Conservation (phyloP, 345 rosid genomes). For the Pseudoturritis turrita region DNA sequence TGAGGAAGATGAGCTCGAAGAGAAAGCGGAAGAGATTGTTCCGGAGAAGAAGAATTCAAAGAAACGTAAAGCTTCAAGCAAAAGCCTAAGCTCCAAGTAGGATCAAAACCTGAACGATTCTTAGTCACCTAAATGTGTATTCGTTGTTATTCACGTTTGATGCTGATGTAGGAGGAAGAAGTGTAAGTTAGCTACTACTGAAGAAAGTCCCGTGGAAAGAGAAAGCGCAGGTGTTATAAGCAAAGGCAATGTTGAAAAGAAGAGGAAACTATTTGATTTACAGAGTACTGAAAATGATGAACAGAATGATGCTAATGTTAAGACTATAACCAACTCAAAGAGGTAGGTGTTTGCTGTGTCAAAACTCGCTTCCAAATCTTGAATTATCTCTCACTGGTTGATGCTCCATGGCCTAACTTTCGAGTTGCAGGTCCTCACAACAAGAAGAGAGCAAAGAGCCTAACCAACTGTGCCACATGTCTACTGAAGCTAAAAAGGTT, state of each 20-base stretch:
- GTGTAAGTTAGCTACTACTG: conserved; percentile 41
- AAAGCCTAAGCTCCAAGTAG: conserved; percentile 60
- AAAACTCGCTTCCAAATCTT: neutral
- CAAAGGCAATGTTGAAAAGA: conserved; percentile 33
- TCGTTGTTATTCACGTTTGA: neutral
- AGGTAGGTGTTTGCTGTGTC: conserved; percentile 41
- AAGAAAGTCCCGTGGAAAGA: conserved; percentile 32
- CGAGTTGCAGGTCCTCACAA: conserved; percentile 37
- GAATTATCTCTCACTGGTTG: conserved; percentile 2
- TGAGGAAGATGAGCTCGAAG: conserved; percentile 42
- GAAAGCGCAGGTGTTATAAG: conserved; percentile 8
- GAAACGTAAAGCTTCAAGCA: conserved; percentile 69
- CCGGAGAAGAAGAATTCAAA: conserved; percentile 40
- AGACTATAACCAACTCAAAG: conserved; percentile 19
- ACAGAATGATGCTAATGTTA: conserved; percentile 21
- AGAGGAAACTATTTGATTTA: conserved; percentile 21
- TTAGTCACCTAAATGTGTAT: neutral
- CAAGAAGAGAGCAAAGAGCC: conserved; percentile 39
- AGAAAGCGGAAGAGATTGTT: conserved; percentile 30
- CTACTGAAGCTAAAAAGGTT: conserved; percentile 65
- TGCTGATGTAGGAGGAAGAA: conserved; percentile 59
- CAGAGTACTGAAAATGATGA: conserved; percentile 26
- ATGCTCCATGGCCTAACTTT: neutral
- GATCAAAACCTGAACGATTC: conserved; percentile 1
- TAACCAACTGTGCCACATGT: conserved; percentile 34